phyloP scores from a whole-genome alignment of 2,329 filamentous ascomycete species.

The Leptographium procerum region DNA sequence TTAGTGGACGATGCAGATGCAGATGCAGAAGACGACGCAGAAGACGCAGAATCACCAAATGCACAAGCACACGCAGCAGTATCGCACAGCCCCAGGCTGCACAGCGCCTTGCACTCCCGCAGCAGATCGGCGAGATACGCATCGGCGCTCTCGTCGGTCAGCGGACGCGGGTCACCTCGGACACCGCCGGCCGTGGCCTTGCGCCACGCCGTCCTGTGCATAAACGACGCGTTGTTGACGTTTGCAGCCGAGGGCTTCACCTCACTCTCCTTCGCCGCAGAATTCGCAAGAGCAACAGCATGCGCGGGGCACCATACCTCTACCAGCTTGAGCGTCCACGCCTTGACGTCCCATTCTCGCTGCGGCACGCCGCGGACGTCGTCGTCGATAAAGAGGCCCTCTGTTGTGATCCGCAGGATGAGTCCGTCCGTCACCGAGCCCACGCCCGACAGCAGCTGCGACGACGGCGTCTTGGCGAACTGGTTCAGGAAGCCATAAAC shows the following conservation, averaged over 20 bases:
- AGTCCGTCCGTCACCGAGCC: conserved; percentile 84
- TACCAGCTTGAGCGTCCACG: conserved; percentile 88
- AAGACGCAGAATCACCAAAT: conserved; percentile 14
- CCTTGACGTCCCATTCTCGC: conserved; percentile 96
- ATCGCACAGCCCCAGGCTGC: conserved; percentile 41
- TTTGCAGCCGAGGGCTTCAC: conserved; percentile 24
- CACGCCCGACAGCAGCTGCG: conserved; percentile 75
- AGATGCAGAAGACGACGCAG: conserved; percentile 9
- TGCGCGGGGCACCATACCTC: conserved; percentile 75
- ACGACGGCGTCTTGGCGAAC: conserved; percentile 79
- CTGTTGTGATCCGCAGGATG: conserved; percentile 82
- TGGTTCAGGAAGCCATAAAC: conserved; percentile 90
- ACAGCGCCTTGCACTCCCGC: conserved; percentile 53
- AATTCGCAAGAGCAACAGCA: conserved; percentile 35
- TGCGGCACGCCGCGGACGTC: conserved; percentile 85
- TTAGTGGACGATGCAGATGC: conserved; percentile 21
- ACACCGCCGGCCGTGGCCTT: conserved; percentile 34
- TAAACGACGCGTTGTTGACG: conserved; percentile 30
- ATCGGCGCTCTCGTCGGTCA: conserved; percentile 55
- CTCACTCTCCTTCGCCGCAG: conserved; percentile 24
- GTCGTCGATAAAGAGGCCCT: conserved; percentile 94
- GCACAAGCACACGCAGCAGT: conserved; percentile 20
- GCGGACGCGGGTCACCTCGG: conserved; percentile 33
- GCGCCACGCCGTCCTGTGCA: conserved; percentile 35
- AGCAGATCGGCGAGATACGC: conserved; percentile 51